phyloP scores from a whole-genome alignment of 2,329 filamentous ascomycete genomes.

The Epichloe aotearoae region DNA sequence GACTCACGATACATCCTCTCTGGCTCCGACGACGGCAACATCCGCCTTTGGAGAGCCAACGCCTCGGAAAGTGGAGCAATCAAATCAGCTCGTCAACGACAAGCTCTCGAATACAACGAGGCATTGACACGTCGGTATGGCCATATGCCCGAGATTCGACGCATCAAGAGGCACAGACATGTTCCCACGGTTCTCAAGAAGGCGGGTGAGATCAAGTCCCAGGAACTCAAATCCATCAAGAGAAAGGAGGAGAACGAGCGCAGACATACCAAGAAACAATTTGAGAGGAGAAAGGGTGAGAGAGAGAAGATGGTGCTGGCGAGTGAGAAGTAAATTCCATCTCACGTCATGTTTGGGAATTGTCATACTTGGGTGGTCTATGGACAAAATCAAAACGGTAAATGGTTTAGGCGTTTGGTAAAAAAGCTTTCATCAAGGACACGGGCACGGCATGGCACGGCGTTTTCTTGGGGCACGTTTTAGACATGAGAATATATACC shows the following conservation, averaged over 20 bases:
- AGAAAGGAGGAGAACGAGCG: slow-evolving; percentile 87
- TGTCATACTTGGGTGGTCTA: neutral
- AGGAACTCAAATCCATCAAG: slow-evolving; percentile 81
- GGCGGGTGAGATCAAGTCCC: slow-evolving; percentile 83
- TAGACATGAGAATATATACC: too few species aligned
- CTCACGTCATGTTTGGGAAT: neutral
- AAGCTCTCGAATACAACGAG: slow-evolving; percentile 85
- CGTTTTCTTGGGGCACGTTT: neutral
- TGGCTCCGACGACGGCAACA: slow-evolving; percentile 87
- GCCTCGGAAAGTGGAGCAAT: slow-evolving; percentile 74
- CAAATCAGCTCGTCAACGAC: slow-evolving; percentile 71
- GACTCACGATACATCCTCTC: slow-evolving; percentile 84
- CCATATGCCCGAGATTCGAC: slow-evolving; percentile 91
- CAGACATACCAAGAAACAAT: slow-evolving; percentile 77
- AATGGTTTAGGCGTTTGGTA: neutral
- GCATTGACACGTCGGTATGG: slow-evolving; percentile 71
- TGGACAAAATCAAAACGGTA: neutral
- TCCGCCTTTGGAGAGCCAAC: slow-evolving; percentile 73
- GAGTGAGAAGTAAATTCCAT: slow-evolving; percentile 33
- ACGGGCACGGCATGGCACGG: slow-evolving; percentile 3
- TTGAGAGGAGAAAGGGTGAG: slow-evolving; percentile 59
- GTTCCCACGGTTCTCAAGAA: slow-evolving; percentile 91
- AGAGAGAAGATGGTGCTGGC: slow-evolving; percentile 88
- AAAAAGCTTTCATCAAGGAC: neutral
- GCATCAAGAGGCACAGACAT: slow-evolving; percentile 85